A percentile compares a stretch with the other conserved stretches of the same genome.
Evolutionary conservation across 306 rosid species (phyloP).

Genomic region (Gynostemma pentaphyllum): DNA sequence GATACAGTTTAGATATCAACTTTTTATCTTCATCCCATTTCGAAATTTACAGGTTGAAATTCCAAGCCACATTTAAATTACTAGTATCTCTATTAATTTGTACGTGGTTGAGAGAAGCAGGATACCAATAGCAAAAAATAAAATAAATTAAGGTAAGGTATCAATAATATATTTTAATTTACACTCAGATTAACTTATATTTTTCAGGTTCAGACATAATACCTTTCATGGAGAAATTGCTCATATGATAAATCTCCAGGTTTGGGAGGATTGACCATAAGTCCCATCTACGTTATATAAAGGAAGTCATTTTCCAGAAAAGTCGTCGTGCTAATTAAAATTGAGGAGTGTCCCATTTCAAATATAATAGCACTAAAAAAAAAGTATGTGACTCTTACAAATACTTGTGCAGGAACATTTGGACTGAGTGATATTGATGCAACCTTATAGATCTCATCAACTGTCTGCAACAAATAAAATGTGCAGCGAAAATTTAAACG

Average conservation of each 20-base stretch:
- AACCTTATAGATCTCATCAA: slow-evolving; percentile 91
- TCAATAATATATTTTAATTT: no score
- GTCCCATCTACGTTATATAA: slow-evolving; percentile 60
- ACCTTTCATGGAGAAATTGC: slow-evolving; percentile 79
- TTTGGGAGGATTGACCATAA: slow-evolving; percentile 82
- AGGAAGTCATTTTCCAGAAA: background rate
- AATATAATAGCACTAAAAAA: background rate
- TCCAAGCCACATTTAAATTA: no score
- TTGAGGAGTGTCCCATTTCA: background rate
- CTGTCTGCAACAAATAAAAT: slow-evolving; percentile 50
- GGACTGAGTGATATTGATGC: slow-evolving; percentile 92
- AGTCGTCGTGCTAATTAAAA: no score
- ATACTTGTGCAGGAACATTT: slow-evolving; percentile 96
- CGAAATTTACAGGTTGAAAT: no score
- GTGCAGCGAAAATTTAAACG: background rate
- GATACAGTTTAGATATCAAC: no score
- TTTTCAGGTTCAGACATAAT: background rate
- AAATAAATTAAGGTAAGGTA: no score
- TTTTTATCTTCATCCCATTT: no score
- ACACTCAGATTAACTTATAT: no score
- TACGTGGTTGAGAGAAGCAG: no score
- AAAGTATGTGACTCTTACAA: slow-evolving; percentile 31
- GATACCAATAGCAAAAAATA: no score
- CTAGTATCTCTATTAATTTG: no score
- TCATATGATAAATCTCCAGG: slow-evolving; percentile 94